Evolutionary conservation across 176 grass and related monocot species (phyloP).

Genomic region (Oryza glumipatula): DNA sequence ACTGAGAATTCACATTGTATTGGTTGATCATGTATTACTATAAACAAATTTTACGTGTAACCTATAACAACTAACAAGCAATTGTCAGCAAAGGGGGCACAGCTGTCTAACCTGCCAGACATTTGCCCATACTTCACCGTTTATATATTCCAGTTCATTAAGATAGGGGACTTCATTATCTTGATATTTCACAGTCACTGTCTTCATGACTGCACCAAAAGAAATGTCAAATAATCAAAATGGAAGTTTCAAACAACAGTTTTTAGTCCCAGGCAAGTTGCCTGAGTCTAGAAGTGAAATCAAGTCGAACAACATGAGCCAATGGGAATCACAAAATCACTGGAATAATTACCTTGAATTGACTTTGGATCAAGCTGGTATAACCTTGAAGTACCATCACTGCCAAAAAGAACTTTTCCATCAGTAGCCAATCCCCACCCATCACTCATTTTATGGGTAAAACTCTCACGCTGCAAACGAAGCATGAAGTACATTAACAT

Average conservation of each 20-base stretch:
- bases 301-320: neutral
- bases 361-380: conserved; percentile 73
- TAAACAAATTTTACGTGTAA: neutral
- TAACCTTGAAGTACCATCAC: conserved; percentile 82
- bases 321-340: conserved; percentile 12
- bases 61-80: neutral
- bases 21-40: conserved; percentile 26
- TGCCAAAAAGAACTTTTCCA: conserved; percentile 93
- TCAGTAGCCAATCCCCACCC: conserved; percentile 93
- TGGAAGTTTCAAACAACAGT: neutral
- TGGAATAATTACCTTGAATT: conserved; percentile 55
- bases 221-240: conserved; percentile 20
- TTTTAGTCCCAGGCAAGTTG: neutral
- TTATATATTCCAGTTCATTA: conserved; percentile 96
- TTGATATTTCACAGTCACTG: conserved; percentile 75
- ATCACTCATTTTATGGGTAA: conserved; percentile 88
- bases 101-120: conserved; percentile 82
- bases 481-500: neutral
- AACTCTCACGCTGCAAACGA: conserved; percentile 57
- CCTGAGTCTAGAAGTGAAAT: neutral
- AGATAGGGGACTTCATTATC: conserved; percentile 67
- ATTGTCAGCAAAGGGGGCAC: conserved; percentile 12
- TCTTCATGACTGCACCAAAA: conserved; percentile 67
- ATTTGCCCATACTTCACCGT: conserved; percentile 98
- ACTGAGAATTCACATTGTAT: conserved; percentile 32